Evolutionary conservation across 78 protist species (phyloP).

Genomic region (Bigelowiella natans): DNA sequence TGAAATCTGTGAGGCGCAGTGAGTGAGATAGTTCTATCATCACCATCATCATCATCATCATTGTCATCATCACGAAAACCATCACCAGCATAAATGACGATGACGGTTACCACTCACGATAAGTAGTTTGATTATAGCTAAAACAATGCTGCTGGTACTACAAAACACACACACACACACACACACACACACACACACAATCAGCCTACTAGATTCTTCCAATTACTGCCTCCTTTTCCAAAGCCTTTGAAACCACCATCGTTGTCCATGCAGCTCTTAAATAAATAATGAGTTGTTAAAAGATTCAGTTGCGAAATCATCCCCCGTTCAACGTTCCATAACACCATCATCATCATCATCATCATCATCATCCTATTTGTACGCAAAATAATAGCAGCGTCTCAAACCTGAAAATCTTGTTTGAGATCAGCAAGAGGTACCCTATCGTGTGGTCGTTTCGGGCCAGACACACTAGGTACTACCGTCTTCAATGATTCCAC

Average conservation of each 20-base stretch:
- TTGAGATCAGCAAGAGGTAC: neutral
- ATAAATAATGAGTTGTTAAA: too few species aligned
- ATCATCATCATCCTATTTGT: neutral
- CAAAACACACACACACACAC: too few species aligned
- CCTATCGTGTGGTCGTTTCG: neutral
- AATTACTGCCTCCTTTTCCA: neutral
- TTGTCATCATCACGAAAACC: neutral
- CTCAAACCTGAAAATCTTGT: neutral
- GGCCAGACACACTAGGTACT: neutral
- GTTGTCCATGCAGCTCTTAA: neutral
- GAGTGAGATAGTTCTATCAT: neutral
- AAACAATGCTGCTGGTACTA: too few species aligned
- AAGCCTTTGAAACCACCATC: neutral
- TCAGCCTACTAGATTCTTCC: too few species aligned
- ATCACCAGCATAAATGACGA: neutral
- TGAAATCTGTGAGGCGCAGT: too few species aligned
- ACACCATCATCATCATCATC: neutral
- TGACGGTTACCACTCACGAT: too few species aligned
- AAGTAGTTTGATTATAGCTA: too few species aligned
- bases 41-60: neutral
- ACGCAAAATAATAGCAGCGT: too few species aligned
- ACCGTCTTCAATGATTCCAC: neutral
- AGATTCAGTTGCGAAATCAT: too few species aligned
- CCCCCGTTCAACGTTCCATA: neutral
- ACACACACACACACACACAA: too few species aligned